phyloP scores from a whole-genome alignment of 164 flowering plant genomes.

The Kingdonia uniflora region DNA sequence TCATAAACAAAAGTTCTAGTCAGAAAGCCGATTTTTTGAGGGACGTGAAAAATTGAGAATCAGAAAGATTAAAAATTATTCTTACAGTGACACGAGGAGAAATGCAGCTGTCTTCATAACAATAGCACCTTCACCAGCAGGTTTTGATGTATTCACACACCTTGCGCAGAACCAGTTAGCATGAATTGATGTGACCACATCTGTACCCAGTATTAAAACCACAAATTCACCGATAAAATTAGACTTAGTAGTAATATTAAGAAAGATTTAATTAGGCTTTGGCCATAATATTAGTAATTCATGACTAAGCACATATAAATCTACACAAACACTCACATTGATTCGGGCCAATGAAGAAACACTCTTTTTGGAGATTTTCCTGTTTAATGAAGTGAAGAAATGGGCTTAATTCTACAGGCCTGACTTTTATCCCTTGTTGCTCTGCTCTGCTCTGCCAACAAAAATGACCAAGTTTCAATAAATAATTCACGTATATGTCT shows the following conservation, averaged over 20 bases:
- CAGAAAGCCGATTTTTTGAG: background rate
- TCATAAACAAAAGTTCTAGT: background rate
- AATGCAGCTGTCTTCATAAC: slow-evolving; percentile 76
- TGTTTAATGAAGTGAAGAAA: slow-evolving; percentile 25
- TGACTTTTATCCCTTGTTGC: slow-evolving; percentile 21
- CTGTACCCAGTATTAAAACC: slow-evolving; percentile 24
- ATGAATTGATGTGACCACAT: slow-evolving; percentile 79
- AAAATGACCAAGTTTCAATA: background rate
- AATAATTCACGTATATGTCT: background rate
- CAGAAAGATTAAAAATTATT: background rate
- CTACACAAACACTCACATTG: slow-evolving; percentile 21
- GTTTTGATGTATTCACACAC: slow-evolving; percentile 63
- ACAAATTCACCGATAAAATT: background rate
- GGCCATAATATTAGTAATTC: no score
- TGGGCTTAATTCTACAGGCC: slow-evolving; percentile 19
- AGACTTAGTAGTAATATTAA: background rate
- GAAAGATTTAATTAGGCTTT: no score
- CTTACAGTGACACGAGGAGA: slow-evolving; percentile 74
- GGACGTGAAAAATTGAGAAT: background rate
- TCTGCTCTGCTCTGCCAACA: slow-evolving; percentile 27
- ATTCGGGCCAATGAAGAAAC: slow-evolving; percentile 25
- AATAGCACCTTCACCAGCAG: slow-evolving; percentile 89
- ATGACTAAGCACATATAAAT: background rate
- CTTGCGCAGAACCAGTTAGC: slow-evolving; percentile 83
- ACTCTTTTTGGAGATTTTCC: slow-evolving; percentile 21